Base-by-base conservation (phyloP, 2,329 filamentous ascomycete species). In the Fonsecaea multimorphosa region DNA sequence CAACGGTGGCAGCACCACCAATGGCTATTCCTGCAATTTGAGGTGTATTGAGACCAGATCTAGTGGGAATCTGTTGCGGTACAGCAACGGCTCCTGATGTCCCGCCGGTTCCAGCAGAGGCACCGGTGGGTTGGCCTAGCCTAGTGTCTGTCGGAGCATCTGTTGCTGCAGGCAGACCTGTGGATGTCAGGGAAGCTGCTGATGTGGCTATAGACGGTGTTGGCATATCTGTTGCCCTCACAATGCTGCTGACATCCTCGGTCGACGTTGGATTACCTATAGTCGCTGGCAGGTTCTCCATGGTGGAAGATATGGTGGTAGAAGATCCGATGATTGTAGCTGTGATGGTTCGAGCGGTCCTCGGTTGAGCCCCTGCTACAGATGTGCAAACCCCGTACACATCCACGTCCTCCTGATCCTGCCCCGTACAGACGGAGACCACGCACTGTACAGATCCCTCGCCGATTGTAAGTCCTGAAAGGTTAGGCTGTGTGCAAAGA, bases 401-500 rank as follows among this genome's bases (percentile, higher is more conserved):
- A 32, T 79, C 76, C 71, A 81, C 73, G 76, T 82, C 77, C 36
- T 74, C 71, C 9, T 75, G 74, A 58, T 85, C 82, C 11, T 77
- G 72, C 2, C 80, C 78, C 3, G 78, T 75, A 75, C 90, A 93
- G 14, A 77, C 78, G 1, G 85, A 85, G 8, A 85, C 79, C 36
- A 91, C 83, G 75, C 90, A 93, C 73, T 89, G 85, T 68, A 91
- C 77, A 3, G 87, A 88, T 11, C 84, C 89, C 77, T 92, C 90
- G n/a, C 89, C 89, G 55, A 92, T 73, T 1, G 90, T 92, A 71
- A 87, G 89, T 9, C 87, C 88, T 32, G 84, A 84, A 12, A 76
- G 77, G 8, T 88, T 88, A 36, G 81, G 80, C 64, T 82, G 81
- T 40, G 83, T 82, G 75, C 90, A 93, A 6, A 92, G 80, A 70